These are phyloP conservation scores for Leptographium procerum DNA, from an alignment of 2,329 filamentous ascomycete species.

Conservation along the genomic window DNA sequence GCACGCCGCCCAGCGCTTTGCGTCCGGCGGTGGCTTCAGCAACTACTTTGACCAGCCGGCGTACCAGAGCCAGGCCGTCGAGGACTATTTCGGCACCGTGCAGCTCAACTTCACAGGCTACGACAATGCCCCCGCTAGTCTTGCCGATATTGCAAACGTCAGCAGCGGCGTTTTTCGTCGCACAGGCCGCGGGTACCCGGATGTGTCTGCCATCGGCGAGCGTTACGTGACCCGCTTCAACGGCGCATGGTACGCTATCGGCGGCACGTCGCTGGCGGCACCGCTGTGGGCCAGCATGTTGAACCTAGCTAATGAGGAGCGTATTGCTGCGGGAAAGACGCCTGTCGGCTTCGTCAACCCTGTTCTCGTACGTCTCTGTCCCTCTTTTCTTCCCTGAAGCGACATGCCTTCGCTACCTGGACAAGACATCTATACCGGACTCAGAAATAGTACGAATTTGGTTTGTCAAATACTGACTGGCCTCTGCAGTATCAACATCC, in stretches of 20 bases:
- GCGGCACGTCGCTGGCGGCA: constrained; percentile 43
- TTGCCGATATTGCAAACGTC: constrained; percentile 12
- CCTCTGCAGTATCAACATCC: constrained; percentile 16
- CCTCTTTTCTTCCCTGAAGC: not conserved
- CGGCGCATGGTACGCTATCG: constrained; percentile 21
- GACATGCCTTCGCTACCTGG: not conserved
- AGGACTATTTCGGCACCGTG: constrained; percentile 24
- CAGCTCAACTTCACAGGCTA: constrained; percentile 13
- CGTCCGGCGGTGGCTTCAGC: constrained; percentile 32
- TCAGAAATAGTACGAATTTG: too few relatives aligned
- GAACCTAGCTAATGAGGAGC: constrained; percentile 50
- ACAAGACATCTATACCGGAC: too few relatives aligned
- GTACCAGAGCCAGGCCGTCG: constrained; percentile 30
- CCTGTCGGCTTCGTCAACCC: constrained; percentile 26
- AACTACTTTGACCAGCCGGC: constrained; percentile 31
- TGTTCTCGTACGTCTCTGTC: constrained; percentile 4
- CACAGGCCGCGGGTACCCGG: constrained; percentile 17
- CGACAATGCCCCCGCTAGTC: constrained; percentile 7
- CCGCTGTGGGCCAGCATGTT: constrained; percentile 49
- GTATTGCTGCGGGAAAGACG: constrained; percentile 34
- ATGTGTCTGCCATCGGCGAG: constrained; percentile 18
- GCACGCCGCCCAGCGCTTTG: constrained; percentile 15
- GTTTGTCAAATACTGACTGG: too few relatives aligned
- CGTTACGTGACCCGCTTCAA: constrained; percentile 17
- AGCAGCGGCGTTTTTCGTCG: constrained; percentile 14